Conservation (phyloP, 805 yeast species). For the Saccharomyces eubayanus region DNA sequence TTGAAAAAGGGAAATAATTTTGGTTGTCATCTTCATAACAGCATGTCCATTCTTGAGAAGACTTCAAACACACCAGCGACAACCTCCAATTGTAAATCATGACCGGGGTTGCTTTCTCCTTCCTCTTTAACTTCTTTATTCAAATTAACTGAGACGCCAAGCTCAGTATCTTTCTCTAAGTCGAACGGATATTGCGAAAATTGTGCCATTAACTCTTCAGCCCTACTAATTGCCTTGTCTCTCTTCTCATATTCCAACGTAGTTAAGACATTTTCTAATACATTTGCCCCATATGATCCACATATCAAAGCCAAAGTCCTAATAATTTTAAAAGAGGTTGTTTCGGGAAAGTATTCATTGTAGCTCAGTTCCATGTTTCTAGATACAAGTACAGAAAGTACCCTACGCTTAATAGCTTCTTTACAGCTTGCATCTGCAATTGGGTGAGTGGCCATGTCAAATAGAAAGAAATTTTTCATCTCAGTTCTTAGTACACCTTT, state of each 20-base stretch:
- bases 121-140: constrained; percentile 39
- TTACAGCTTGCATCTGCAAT: constrained; percentile 79
- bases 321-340: constrained; percentile 57
- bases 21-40: constrained; percentile 39
- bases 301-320: constrained; percentile 77
- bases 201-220: constrained; percentile 82
- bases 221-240: constrained; percentile 85
- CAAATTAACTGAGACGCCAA: constrained; percentile 68
- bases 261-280: constrained; percentile 78
- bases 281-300: constrained; percentile 93
- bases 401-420: constrained; percentile 67
- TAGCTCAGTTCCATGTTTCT: constrained; percentile 57
- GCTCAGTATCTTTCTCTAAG: constrained; percentile 43
- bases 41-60: constrained; percentile 85
- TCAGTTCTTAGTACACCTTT: constrained; percentile 95
- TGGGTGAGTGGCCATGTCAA: constrained; percentile 99
- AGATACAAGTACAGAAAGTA: constrained; percentile 58
- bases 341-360: constrained; percentile 59
- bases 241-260: constrained; percentile 76
- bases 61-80: constrained; percentile 88
- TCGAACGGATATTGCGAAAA: constrained; percentile 81
- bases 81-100: constrained; percentile 71
- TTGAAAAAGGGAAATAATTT: not conserved
- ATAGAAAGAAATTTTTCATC: constrained; percentile 83
- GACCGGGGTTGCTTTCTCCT: constrained; percentile 32